Percentiles rank a stretch among this genome's conserved stretches.
Conservation (phyloP, 495 filamentous ascomycete genomes). For the Lophiotrema nucula region DNA sequence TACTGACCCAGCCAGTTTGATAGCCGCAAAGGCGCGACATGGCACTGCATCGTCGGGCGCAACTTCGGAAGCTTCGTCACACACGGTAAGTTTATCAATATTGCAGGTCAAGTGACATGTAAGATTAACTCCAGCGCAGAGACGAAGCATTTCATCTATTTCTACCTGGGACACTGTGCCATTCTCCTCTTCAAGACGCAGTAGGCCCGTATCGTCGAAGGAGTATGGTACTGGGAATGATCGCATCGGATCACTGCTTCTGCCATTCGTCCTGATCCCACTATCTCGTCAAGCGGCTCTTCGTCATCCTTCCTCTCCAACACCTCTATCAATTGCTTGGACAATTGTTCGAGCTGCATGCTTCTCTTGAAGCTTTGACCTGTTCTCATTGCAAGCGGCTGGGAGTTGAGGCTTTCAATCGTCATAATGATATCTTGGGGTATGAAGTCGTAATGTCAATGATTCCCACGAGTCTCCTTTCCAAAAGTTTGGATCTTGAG, state of each 20-base stretch:
- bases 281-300: too few relatives aligned
- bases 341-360: too few relatives aligned
- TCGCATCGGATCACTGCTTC: too few relatives aligned
- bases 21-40: constrained; percentile 85
- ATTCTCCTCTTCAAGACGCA: constrained; percentile 99
- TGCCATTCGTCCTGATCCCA: too few relatives aligned
- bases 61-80: constrained; percentile 99
- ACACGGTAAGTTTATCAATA: constrained; percentile 64
- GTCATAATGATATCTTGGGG: too few relatives aligned
- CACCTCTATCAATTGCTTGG: too few relatives aligned
- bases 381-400: too few relatives aligned
- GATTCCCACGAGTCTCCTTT: constrained; percentile 26
- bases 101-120: not conserved
- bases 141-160: constrained; percentile 99
- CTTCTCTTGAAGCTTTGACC: too few relatives aligned
- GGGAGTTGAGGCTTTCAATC: too few relatives aligned
- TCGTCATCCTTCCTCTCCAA: too few relatives aligned
- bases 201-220: too few relatives aligned
- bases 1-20: constrained; percentile 64
- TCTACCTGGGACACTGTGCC: constrained; percentile 97
- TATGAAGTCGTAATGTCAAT: constrained; percentile 2
- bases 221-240: too few relatives aligned
- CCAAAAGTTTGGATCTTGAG: constrained; percentile 9
- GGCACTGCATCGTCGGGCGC: constrained; percentile 97
- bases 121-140: constrained; percentile 52